Evolutionary conservation across 2,329 filamentous ascomycete genomes (phyloP).

Genomic region (Ascocoryne sarcoides): DNA sequence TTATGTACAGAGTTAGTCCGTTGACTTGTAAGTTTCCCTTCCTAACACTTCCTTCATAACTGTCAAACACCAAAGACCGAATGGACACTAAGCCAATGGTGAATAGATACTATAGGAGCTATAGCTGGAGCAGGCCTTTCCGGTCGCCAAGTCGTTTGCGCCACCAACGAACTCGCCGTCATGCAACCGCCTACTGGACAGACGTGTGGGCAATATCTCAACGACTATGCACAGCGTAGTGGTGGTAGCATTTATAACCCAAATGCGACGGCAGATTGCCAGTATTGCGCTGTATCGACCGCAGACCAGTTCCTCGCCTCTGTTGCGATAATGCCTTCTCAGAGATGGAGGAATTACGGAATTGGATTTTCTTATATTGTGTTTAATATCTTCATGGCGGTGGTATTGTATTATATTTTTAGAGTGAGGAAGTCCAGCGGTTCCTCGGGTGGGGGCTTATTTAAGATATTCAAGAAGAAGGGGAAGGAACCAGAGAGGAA

Average conservation of each 20-base stretch:
- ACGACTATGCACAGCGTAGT: constrained; percentile 36
- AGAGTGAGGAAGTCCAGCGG: constrained; percentile 26
- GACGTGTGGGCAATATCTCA: constrained; percentile 54
- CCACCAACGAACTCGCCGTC: constrained; percentile 56
- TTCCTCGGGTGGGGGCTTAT: constrained; percentile 8
- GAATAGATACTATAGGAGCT: too few species aligned
- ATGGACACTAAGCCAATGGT: too few species aligned
- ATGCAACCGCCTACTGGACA: constrained; percentile 50
- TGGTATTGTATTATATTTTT: constrained; percentile 44
- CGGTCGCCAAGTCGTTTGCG: constrained; percentile 56
- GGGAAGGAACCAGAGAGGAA: neutral
- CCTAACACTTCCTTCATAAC: neutral
- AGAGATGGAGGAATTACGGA: constrained; percentile 63
- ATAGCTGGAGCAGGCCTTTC: constrained; percentile 64
- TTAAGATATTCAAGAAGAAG: constrained; percentile 11
- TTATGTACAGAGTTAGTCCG: constrained; percentile 69
- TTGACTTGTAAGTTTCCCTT: constrained; percentile 25
- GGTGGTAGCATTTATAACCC: constrained; percentile 48
- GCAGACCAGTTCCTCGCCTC: constrained; percentile 41
- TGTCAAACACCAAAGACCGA: too few species aligned
- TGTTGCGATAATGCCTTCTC: constrained; percentile 43
- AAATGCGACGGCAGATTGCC: constrained; percentile 40
- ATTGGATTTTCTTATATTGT: constrained; percentile 49
- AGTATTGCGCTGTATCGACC: constrained; percentile 49
- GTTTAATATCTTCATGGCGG: constrained; percentile 45